Evolutionary conservation across 495 filamentous ascomycete species (phyloP).

Genomic region (Jackrogersella multiformis): DNA sequence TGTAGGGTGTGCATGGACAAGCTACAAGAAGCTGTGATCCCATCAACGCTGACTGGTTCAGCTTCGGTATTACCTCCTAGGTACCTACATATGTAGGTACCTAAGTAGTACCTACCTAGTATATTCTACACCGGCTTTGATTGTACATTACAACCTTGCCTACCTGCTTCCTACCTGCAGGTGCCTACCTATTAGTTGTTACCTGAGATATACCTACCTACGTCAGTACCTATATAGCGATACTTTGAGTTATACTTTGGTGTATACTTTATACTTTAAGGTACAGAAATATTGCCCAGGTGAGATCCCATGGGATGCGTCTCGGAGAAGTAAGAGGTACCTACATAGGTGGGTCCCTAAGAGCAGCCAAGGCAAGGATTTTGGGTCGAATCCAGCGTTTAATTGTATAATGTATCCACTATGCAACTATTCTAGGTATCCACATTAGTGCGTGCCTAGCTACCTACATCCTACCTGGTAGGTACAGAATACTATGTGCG

Average conservation of each 20-base stretch:
- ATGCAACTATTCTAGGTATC: neutral
- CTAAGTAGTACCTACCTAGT: too few species aligned
- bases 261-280: too few species aligned
- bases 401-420: neutral
- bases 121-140: too few species aligned
- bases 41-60: constrained; percentile 11
- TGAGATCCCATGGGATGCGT: constrained; percentile 24
- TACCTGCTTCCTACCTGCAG: too few species aligned
- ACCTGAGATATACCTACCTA: too few species aligned
- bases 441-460: neutral
- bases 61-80: neutral
- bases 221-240: constrained; percentile 8
- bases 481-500: too few species aligned
- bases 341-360: constrained; percentile 31
- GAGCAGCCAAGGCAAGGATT: constrained; percentile 19
- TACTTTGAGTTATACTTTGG: constrained; percentile 33
- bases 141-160: too few species aligned
- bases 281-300: too few species aligned
- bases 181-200: too few species aligned
- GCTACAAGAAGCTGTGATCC: neutral
- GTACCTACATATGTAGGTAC: neutral
- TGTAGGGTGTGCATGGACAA: constrained; percentile 32
- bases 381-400: constrained; percentile 1
- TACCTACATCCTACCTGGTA: too few species aligned
- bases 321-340: constrained; percentile 39